phyloP scores from a whole-genome alignment of 768 basidiomycete species.

The Boletus rubroflammeus region DNA sequence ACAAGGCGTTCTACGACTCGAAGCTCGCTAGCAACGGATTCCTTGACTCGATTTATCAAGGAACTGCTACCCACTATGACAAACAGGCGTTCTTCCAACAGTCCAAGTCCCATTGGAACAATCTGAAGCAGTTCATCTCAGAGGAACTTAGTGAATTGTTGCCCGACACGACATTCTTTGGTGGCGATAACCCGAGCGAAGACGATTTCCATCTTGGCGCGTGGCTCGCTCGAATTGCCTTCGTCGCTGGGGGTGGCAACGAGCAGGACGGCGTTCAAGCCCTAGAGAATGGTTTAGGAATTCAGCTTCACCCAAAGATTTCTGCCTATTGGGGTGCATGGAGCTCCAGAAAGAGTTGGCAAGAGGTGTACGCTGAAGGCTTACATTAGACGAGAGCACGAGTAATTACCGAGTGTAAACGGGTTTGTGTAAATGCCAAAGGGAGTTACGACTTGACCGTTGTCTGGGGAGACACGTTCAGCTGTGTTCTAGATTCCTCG shows the following conservation, averaged over 20 bases:
- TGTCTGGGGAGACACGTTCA: constrained; percentile 25
- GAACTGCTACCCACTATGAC: constrained; percentile 32
- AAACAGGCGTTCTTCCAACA: constrained; percentile 38
- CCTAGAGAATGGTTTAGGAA: constrained; percentile 39
- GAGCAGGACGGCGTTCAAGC: constrained; percentile 36
- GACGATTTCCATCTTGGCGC: constrained; percentile 54
- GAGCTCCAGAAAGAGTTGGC: constrained; percentile 44
- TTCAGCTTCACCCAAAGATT: constrained; percentile 36
- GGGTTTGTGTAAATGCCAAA: not conserved
- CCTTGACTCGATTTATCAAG: constrained; percentile 41
- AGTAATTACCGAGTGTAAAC: not conserved
- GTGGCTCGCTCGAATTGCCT: constrained; percentile 49
- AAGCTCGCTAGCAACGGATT: constrained; percentile 40
- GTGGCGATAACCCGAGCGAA: constrained; percentile 45
- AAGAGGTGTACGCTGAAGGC: constrained; percentile 40
- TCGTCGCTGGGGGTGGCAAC: constrained; percentile 35
- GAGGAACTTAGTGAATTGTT: constrained; percentile 40
- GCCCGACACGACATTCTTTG: constrained; percentile 44
- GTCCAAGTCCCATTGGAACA: constrained; percentile 39
- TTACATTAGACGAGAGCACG: constrained; percentile 35
- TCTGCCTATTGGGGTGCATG: constrained; percentile 44
- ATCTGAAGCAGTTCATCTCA: constrained; percentile 35
- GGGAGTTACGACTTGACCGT: constrained; percentile 9
- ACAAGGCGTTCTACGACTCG: constrained; percentile 43
- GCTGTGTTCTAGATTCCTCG: constrained; percentile 48